Evolutionary conservation across 2,329 filamentous ascomycete species (phyloP), one percentile per base, ranked within the genome.

Genomic region (Dactylellina leptospora): DNA sequence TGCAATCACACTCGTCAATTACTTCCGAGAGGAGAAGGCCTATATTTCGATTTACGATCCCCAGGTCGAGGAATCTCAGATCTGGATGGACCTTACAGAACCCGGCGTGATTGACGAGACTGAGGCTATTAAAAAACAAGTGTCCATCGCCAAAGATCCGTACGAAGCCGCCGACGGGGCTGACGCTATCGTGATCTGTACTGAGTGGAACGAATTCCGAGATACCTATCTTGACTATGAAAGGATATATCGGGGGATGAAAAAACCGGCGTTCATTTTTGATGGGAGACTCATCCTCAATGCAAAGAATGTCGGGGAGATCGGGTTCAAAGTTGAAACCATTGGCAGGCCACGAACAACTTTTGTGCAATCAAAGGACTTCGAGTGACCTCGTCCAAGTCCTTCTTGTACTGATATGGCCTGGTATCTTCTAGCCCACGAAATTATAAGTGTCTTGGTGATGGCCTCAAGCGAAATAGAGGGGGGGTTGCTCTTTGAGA

Each of bases 1-100:
- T 0, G 87, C 88, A 0, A 83, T 90, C 20, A 86, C 88, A 75
- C 85, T 91, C 74, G 86, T 91, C 79, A 85, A 85, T 74, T 84
- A 83, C 10, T 81, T 92, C 18, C 81, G 89, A 8, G 84, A 87
- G 72, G 89, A 92, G 77, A 82, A 83, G 25, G 86, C 87, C 0
- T 81, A 81, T 77, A 89, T 92, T 78, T 88, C 89, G 0, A 82
- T 80, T 62, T 83, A 78, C 75, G 77, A 77, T 38, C 77, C 78
- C 3, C 76, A 78, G 22, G 77, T 80, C n/a, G 79, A 83, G n/a
- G 76, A 78, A 42, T 76, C 77, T 0, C 82, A 83, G 54, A 75
- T 83, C 22, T 76, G 77, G 44, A 73, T 77, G 16, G 73, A 78
- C 11, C 58, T 78, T 18, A 74, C 76, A 25, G 55, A 79, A 62